Evolutionary conservation across 495 filamentous ascomycete species (phyloP), one percentile per base, ranked within the genome.

Genomic region (Filosporella fistucella): DNA sequence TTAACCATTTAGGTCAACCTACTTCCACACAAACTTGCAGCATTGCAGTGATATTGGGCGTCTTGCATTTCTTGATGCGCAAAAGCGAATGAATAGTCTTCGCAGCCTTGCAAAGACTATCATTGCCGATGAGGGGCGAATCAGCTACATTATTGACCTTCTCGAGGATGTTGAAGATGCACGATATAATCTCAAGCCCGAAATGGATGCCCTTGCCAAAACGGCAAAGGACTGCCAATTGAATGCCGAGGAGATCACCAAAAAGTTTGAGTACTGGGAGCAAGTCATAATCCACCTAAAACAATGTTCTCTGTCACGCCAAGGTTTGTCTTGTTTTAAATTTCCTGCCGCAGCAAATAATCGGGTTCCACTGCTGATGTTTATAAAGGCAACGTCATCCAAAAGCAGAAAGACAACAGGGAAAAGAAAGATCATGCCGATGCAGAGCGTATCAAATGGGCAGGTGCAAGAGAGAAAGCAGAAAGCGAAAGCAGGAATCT

Each of bases 1-100:
- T 28, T 10, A 14, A 14, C 13, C 16, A 17, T 28, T 11, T 18
- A 44, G 41, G 41, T 44, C 22, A 10, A 44, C 26, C n/a, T 44
- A 28, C 41, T 44, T 44, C 22, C 9, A 44, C 25, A 44, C 41
- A 44, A 44, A 44, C 41, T 24, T 44, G 21, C 41, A 44, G 14
- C 25, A 44, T 17, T 44, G 41, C 14, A 44, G 41, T 28, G 41
- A 44, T 22, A 32, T 44, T 7, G 41, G 41, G 26, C 41, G 41
- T 4, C 41, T 44, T 22, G 41, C 41, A 8, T 44, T 44, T 16
- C 21, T 44, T 21, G 25, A 44, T 14, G 41, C 41, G 3, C 41
- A 44, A 30, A 20, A 30, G 4, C 8, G 41, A 28, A 44, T 44
- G 22, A 44, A 17, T 18, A 30, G 3, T 18, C 26, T 44, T 44